Conservation (phyloP, 2,329 filamentous ascomycete genomes). For the Scytalidium sp. region DNA sequence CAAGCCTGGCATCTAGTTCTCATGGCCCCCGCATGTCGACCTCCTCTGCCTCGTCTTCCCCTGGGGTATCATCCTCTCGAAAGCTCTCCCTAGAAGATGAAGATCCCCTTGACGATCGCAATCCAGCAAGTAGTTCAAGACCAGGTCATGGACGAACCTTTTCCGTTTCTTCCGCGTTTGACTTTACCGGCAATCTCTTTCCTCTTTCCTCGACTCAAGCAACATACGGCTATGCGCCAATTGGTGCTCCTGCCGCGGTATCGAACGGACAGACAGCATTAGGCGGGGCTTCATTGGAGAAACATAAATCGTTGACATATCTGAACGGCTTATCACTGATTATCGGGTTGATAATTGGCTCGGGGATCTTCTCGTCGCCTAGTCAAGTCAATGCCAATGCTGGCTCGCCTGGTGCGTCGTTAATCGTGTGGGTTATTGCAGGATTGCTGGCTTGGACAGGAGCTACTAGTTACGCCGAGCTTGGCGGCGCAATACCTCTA, state of each 20-base stretch:
- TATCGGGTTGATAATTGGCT: conserved; percentile 90
- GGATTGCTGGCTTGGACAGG: conserved; percentile 96
- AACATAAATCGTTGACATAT: conserved; percentile 93
- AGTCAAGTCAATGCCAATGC: conserved; percentile 90
- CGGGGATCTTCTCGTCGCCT: conserved; percentile 92
- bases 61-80: conserved; percentile 89
- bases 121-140: conserved; percentile 41
- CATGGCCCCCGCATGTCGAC: conserved; percentile 56
- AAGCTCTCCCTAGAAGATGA: conserved; percentile 85
- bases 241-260: conserved; percentile 70
- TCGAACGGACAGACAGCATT: conserved; percentile 53
- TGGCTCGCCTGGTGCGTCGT: conserved; percentile 83
- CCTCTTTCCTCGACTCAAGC: conserved; percentile 80
- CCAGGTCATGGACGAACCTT: conserved; percentile 64
- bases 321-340: conserved; percentile 90
- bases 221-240: conserved; percentile 73
- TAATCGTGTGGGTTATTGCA: conserved; percentile 89
- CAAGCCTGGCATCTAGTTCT: conserved; percentile 86
- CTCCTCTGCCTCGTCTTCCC: conserved; percentile 73
- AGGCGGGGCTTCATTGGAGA: conserved; percentile 81
- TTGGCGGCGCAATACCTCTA: conserved; percentile 91
- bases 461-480: conserved; percentile 89
- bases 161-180: conserved; percentile 89
- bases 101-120: conserved; percentile 68
- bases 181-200: conserved; percentile 91